Base-by-base conservation (phyloP, 2,329 filamentous ascomycete species). In the Fusarium liriodendri region DNA sequence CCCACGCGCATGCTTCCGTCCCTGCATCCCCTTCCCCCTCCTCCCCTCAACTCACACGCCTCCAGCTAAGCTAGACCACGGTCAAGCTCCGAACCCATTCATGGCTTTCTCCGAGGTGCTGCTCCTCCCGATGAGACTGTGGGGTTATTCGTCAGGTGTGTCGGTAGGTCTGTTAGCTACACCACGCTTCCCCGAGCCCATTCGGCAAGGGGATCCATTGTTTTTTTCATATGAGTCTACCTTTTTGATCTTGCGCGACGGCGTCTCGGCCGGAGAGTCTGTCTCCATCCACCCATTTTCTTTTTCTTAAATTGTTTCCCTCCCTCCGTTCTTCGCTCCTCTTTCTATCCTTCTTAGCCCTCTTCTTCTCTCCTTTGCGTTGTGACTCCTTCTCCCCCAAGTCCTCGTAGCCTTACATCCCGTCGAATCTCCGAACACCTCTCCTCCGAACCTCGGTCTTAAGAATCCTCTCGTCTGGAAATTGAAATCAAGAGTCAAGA, bases 391-490 rank as follows among this genome's bases (percentile, higher is more conserved):
- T 25, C 25, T 25, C 25, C 18, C 18, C 8, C 18, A 6, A 35
- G 3, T 9, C 35, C 61, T 66, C 22, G 65, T 62, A 40, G 55
- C 20, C 40, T 69, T 55, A 57, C 61, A 33, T 60, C 61, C 40
- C 22, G 35, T 45, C 70, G 66, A 72, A 68, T 65, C 64, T 62
- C 62, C 65, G 61, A 74, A 62, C 54, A 60, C n/a, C 64, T 62
- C 60, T 62, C 58, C 60, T 63, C 70, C 72, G 70, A 76, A 66
- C 47, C 75, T 77, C 75, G 75, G 75, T 58, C 71, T 70, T 64
- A 67, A 60, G 55, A 65, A 67, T 67, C 42, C 29, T 29, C 55
- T 32, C 64, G 29, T 33, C 7, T 27, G 47, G 18, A 52, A 52
- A 52, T 32, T 35, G 32, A 55, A 55, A 35, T n/a, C 7, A 11